phyloP scores from a whole-genome alignment of 1,284 basidiomycete genomes.

The Malassezia globosa region DNA sequence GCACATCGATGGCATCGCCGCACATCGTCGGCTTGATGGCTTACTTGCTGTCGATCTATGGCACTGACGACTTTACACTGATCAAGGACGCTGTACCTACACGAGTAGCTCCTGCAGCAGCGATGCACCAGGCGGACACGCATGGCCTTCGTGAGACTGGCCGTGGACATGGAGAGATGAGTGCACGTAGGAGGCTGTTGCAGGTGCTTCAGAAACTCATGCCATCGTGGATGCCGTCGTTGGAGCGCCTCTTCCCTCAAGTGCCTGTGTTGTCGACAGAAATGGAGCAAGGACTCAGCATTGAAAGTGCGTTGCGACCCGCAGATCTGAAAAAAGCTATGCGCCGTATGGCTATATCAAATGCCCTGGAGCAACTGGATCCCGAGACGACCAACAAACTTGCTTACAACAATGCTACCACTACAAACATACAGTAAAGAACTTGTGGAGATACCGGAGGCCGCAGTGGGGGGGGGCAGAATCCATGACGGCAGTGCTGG shows the following conservation, averaged over 20 bases:
- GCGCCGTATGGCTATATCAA: conserved; percentile 55
- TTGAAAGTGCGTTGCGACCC: conserved; percentile 52
- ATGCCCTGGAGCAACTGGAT: conserved; percentile 50
- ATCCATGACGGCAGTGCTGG: too few species aligned
- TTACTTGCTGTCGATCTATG: conserved; percentile 57
- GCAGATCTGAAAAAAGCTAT: conserved; percentile 64
- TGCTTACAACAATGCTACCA: conserved; percentile 45
- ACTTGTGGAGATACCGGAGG: too few species aligned
- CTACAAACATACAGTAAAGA: neutral
- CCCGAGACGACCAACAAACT: conserved; percentile 40
- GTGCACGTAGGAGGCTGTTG: too few species aligned
- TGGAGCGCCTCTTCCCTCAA: neutral
- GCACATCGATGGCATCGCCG: conserved; percentile 56
- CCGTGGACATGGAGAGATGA: conserved; percentile 13
- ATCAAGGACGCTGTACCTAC: neutral
- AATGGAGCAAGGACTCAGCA: conserved; percentile 21
- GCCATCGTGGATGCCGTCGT: conserved; percentile 29
- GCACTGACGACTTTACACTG: conserved; percentile 32
- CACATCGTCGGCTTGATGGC: conserved; percentile 50
- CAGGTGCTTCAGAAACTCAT: conserved; percentile 25
- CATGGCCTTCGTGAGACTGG: too few species aligned
- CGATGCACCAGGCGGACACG: too few species aligned
- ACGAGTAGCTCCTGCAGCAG: neutral
- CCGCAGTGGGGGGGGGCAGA: too few species aligned
- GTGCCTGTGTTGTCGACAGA: neutral